Evolutionary conservation across 139 green algal species (phyloP).

Genomic region (Volvox africanus): DNA sequence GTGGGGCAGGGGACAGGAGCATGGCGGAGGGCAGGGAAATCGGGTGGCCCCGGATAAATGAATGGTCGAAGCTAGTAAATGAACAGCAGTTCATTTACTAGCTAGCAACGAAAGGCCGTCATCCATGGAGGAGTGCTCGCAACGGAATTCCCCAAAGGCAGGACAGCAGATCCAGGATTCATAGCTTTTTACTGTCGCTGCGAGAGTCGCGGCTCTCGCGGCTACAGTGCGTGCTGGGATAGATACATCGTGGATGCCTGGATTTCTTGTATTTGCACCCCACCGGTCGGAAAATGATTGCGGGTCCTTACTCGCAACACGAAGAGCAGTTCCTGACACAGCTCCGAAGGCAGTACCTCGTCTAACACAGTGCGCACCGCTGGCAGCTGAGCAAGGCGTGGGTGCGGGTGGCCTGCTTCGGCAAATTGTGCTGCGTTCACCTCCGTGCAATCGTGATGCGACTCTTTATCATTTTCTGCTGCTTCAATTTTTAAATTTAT

Average conservation of each 20-base stretch:
- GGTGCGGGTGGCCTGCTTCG: constrained; percentile 1
- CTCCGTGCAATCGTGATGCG: neutral
- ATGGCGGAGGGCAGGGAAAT: neutral
- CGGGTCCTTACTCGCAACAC: constrained; percentile 5
- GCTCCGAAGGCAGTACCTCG: neutral
- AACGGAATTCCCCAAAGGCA: too few species aligned
- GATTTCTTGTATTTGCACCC: too few species aligned
- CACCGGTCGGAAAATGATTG: too few species aligned
- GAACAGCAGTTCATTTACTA: neutral
- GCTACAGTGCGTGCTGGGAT: too few species aligned
- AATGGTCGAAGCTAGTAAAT: neutral
- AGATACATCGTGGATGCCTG: too few species aligned
- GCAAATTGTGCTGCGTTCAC: neutral
- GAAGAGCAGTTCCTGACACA: constrained; percentile 31
- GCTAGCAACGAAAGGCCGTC: neutral
- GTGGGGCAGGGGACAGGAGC: neutral
- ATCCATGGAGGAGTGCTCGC: neutral
- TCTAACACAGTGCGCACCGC: neutral
- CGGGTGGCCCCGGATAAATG: neutral
- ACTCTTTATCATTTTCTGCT: neutral
- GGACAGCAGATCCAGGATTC: too few species aligned
- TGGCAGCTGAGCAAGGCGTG: neutral
- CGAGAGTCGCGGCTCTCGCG: too few species aligned
- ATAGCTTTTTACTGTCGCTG: too few species aligned
- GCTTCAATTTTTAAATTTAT: neutral